Evolutionary conservation across 2,329 filamentous ascomycete species (phyloP).

Genomic region (Daldinia sp.): DNA sequence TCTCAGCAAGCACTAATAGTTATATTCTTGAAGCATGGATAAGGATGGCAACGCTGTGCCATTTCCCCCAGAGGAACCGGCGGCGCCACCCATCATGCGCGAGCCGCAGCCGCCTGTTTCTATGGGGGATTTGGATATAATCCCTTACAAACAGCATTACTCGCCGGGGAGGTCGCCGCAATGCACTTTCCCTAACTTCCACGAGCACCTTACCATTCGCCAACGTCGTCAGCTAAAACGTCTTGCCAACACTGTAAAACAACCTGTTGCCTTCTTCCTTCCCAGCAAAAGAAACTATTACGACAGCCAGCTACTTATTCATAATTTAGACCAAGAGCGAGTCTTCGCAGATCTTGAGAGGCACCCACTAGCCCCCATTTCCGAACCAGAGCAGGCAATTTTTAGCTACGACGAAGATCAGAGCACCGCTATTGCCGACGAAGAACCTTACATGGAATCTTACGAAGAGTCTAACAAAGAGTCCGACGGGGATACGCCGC

Average conservation of each 20-base stretch:
- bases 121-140: not conserved
- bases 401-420: not conserved
- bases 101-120: not conserved
- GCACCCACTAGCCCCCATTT: not conserved
- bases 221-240: constrained; percentile 5
- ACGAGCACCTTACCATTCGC: not conserved
- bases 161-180: not conserved
- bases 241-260: not conserved
- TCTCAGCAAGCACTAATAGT: not conserved
- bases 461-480: too few relatives aligned
- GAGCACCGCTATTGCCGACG: not conserved
- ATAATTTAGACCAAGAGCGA: constrained; percentile 2
- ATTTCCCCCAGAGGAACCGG: not conserved
- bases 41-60: not conserved
- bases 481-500: too few relatives aligned
- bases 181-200: not conserved
- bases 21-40: not conserved
- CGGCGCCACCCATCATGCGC: not conserved
- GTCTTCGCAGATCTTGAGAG: not conserved
- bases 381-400: not conserved
- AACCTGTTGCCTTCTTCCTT: constrained; percentile 2
- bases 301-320: not conserved
- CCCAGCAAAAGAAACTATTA: not conserved
- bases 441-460: not conserved
- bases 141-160: not conserved